These are phyloP conservation scores for Fusarium nelsonii DNA, from an alignment of 2,329 filamentous ascomycete genomes.

Conservation along the genomic window DNA sequence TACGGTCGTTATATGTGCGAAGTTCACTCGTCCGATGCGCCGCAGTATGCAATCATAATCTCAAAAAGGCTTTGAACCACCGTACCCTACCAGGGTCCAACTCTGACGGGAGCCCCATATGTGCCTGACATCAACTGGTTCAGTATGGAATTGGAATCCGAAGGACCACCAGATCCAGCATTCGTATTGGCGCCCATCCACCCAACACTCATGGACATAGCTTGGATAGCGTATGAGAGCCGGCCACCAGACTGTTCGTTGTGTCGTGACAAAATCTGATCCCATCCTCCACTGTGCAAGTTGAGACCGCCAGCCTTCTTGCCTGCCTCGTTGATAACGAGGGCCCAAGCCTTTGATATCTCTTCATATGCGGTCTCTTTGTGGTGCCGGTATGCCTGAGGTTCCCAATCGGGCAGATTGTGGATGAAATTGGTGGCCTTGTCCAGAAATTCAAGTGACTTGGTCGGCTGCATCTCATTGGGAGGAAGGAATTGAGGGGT, in stretches of 20 bases:
- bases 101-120: slow-evolving; percentile 70
- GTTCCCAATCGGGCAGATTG: slow-evolving; percentile 90
- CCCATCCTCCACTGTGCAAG: slow-evolving; percentile 91
- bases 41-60: slow-evolving; percentile 46
- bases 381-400: slow-evolving; percentile 87
- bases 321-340: slow-evolving; percentile 89
- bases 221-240: slow-evolving; percentile 81
- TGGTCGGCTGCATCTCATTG: slow-evolving; percentile 84
- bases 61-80: slow-evolving; percentile 12
- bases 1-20: slow-evolving; percentile 52
- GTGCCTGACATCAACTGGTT: slow-evolving; percentile 72
- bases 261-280: slow-evolving; percentile 86
- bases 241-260: slow-evolving; percentile 88
- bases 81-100: slow-evolving; percentile 69
- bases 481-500: slow-evolving; percentile 96
- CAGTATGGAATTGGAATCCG: slow-evolving; percentile 68
- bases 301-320: slow-evolving; percentile 93
- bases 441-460: slow-evolving; percentile 89
- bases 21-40: slow-evolving; percentile 42
- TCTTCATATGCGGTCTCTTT: slow-evolving; percentile 98
- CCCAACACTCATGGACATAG: slow-evolving; percentile 78
- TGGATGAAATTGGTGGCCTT: slow-evolving; percentile 92
- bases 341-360: slow-evolving; percentile 90
- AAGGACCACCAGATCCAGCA: slow-evolving; percentile 37
- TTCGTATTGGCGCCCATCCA: slow-evolving; percentile 73